phyloP scores from a whole-genome alignment of 139 green algal genomes.

The Raphidocelis subcapitata region DNA sequence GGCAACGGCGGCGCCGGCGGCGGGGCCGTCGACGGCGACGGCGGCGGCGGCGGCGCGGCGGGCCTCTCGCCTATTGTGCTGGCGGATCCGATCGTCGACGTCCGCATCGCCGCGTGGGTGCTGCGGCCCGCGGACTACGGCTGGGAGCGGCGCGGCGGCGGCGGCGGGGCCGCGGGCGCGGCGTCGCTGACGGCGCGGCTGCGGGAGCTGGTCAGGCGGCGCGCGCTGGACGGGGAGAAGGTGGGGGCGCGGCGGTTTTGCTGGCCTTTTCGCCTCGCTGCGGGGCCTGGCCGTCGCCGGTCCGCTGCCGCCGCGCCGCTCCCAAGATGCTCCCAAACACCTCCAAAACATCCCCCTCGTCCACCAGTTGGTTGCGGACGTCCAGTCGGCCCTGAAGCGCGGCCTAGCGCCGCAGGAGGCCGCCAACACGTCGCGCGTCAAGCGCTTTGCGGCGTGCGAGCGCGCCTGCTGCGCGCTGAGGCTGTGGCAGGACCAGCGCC shows the following conservation, averaged over 20 bases:
- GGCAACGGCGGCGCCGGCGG: background rate
- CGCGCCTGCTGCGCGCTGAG: conserved; percentile 28
- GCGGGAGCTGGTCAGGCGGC: no score
- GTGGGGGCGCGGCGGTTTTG: background rate
- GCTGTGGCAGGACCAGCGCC: conserved; percentile 28
- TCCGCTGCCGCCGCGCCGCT: no score
- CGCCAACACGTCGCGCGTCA: conserved; percentile 4
- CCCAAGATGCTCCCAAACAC: no score
- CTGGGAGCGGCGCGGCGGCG: background rate
- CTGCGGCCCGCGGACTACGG: conserved; percentile 36
- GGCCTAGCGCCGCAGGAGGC: background rate
- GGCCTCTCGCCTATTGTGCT: conserved; percentile 12
- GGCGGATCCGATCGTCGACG: conserved; percentile 63
- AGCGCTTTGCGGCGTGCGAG: conserved; percentile 25
- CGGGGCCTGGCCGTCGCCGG: no score
- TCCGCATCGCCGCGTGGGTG: conserved; percentile 71
- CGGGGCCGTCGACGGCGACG: background rate
- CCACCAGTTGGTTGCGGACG: background rate
- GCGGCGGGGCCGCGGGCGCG: background rate
- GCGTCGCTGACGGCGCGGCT: background rate
- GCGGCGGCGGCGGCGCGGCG: background rate
- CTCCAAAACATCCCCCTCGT: no score
- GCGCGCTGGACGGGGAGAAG: background rate
- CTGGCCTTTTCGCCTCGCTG: no score
- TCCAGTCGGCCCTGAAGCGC: background rate